phyloP scores from a whole-genome alignment of 768 basidiomycete genomes.

The Porphyrellus cyaneotinctus region DNA sequence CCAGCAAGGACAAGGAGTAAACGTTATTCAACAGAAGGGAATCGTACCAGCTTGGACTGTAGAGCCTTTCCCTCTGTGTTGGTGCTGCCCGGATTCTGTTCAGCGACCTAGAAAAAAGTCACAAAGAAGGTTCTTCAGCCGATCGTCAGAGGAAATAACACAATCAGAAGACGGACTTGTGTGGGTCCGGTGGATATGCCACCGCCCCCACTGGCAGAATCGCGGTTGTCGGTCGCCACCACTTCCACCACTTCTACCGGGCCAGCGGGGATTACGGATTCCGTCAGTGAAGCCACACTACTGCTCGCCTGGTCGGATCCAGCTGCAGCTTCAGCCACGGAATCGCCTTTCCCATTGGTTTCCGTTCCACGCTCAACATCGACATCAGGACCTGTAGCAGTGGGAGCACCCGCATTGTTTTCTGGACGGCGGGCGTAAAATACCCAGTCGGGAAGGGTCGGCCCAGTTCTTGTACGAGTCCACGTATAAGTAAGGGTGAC shows the following conservation, averaged over 20 bases:
- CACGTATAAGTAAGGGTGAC: constrained; percentile 43
- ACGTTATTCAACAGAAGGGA: constrained; percentile 37
- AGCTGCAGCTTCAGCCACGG: neutral
- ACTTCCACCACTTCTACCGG: neutral
- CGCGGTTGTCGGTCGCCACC: neutral
- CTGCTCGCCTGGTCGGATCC: neutral
- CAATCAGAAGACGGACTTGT: constrained; percentile 21
- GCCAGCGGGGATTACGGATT: neutral
- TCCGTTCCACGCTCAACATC: constrained; percentile 24
- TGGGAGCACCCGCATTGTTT: neutral
- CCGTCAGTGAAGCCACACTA: neutral
- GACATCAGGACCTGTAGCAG: neutral
- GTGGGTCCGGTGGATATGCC: neutral
- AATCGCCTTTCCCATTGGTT: neutral
- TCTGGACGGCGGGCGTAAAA: constrained; percentile 30
- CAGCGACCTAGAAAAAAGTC: constrained; percentile 11
- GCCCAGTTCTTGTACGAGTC: constrained; percentile 33
- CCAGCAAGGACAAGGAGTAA: constrained; percentile 7
- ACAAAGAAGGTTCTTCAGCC: constrained; percentile 15
- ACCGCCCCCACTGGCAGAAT: neutral
- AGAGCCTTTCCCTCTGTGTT: neutral
- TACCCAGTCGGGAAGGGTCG: constrained; percentile 44
- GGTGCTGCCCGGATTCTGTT: neutral
- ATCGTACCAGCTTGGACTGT: constrained; percentile 27
- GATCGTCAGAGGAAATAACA: neutral